A percentile compares a stretch with the other conserved stretches of the same genome.
phyloP scores from a whole-genome alignment of 306 rosid genomes.

The Prunus mume region DNA sequence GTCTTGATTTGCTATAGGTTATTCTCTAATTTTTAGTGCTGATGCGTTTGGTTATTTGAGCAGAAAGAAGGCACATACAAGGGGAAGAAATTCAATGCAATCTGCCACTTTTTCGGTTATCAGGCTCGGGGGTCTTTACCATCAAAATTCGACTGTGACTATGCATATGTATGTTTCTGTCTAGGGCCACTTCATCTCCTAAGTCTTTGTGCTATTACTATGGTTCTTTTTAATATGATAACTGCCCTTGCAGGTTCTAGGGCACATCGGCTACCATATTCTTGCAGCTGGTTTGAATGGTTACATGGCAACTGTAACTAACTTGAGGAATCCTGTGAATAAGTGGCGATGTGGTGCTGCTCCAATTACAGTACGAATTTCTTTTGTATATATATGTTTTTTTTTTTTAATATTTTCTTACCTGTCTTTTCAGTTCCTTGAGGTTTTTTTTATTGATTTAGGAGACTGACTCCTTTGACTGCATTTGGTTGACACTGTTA shows the following conservation, averaged over 20 bases:
- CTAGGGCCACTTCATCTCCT: constrained; percentile 20
- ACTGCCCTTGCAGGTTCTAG: constrained; percentile 69
- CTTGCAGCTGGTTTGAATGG: constrained; percentile 93
- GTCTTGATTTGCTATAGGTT: background rate
- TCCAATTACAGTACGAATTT: constrained; percentile 64
- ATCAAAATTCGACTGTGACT: constrained; percentile 95
- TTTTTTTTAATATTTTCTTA: background rate
- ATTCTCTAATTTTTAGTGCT: background rate
- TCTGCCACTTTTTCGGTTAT: constrained; percentile 98
- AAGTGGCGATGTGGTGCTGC: constrained; percentile 97
- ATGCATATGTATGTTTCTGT: constrained; percentile 71
- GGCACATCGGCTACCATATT: constrained; percentile 88
- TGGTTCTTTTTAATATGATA: constrained; percentile 18
- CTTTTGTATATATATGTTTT: background rate
- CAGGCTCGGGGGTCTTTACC: constrained; percentile 99
- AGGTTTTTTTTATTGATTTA: background rate
- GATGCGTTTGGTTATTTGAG: constrained; percentile 22
- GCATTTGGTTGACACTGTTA: constrained; percentile 26
- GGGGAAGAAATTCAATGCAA: constrained; percentile 97
- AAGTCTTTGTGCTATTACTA: background rate
- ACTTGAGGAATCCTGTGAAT: constrained; percentile 78
- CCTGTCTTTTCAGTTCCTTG: background rate
- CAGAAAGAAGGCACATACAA: constrained; percentile 97
- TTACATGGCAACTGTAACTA: constrained; percentile 88
- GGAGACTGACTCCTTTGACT: constrained; percentile 17